Conservation (phyloP, 768 basidiomycete species). For the Grammothele lineata region DNA sequence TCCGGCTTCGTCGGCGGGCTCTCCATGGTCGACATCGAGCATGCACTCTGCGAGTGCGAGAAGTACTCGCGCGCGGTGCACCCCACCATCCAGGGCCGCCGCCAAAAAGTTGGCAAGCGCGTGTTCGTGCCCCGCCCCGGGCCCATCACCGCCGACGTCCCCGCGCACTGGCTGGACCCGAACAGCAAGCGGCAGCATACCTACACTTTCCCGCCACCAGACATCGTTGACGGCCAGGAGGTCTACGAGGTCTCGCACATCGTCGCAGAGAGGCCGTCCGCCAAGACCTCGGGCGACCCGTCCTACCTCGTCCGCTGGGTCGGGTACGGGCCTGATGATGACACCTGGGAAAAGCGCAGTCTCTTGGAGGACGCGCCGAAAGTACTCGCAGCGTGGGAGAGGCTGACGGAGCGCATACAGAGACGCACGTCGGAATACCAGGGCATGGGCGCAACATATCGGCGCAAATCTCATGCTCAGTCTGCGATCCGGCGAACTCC, state of each 20-base stretch:
- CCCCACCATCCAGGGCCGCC: constrained; percentile 36
- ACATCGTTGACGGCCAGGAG: constrained; percentile 12
- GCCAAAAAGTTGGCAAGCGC: constrained; percentile 31
- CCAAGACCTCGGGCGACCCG: not conserved
- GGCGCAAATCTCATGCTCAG: no score
- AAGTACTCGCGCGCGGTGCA: constrained; percentile 66
- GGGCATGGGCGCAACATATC: constrained; percentile 7
- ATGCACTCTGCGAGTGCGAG: constrained; percentile 74
- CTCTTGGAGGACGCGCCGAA: constrained; percentile 20
- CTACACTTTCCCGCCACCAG: constrained; percentile 6
- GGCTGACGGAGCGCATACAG: constrained; percentile 15
- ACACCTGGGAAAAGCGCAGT: constrained; percentile 21
- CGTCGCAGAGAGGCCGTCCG: constrained; percentile 21
- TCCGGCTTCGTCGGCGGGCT: constrained; percentile 29
- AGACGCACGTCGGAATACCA: constrained; percentile 8
- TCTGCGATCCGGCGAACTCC: no score
- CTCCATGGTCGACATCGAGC: constrained; percentile 72
- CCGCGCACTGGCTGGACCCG: constrained; percentile 20
- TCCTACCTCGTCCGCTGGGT: constrained; percentile 26
- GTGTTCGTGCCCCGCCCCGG: constrained; percentile 14
- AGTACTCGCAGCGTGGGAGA: constrained; percentile 21
- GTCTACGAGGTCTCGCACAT: constrained; percentile 29
- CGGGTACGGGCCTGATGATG: constrained; percentile 27
- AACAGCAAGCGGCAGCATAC: constrained; percentile 3
- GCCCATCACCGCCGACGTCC: constrained; percentile 24